Conservation (phyloP, 179 eudicot genomes). For the Patellifolia procumbens region DNA sequence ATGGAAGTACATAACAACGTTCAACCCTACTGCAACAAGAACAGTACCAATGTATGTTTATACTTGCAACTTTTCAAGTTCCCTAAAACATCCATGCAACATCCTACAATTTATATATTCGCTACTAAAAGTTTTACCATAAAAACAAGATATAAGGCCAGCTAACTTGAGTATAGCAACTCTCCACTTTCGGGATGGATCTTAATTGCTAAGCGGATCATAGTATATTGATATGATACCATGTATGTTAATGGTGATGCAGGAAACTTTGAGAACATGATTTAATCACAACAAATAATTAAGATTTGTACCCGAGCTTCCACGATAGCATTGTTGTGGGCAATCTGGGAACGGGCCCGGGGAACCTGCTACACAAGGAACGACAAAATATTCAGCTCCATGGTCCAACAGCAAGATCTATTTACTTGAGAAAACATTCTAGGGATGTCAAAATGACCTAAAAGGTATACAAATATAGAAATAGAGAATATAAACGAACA, state of each 20-base stretch:
- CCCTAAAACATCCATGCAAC: background rate
- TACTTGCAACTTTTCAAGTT: background rate
- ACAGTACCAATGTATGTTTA: background rate
- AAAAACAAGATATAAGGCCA: background rate
- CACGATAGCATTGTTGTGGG: too few species aligned
- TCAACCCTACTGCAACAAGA: background rate
- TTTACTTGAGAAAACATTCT: background rate
- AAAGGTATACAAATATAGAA: background rate
- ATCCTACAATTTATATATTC: background rate
- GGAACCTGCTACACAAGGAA: background rate
- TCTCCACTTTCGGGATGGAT: background rate
- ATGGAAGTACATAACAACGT: background rate
- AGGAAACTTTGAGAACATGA: background rate
- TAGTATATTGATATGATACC: background rate
- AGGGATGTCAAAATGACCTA: background rate
- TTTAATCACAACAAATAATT: too few species aligned
- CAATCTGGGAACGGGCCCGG: background rate
- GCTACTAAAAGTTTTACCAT: background rate
- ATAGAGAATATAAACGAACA: background rate
- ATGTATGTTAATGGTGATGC: background rate
- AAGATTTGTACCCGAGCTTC: conserved; percentile 1
- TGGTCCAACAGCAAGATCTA: background rate
- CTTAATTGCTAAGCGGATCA: background rate
- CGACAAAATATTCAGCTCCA: background rate
- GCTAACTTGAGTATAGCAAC: background rate